Evolutionary conservation across 2,329 filamentous ascomycete species (phyloP), one percentile per base, ranked within the genome.

Genomic region (Fusarium nematophilum): DNA sequence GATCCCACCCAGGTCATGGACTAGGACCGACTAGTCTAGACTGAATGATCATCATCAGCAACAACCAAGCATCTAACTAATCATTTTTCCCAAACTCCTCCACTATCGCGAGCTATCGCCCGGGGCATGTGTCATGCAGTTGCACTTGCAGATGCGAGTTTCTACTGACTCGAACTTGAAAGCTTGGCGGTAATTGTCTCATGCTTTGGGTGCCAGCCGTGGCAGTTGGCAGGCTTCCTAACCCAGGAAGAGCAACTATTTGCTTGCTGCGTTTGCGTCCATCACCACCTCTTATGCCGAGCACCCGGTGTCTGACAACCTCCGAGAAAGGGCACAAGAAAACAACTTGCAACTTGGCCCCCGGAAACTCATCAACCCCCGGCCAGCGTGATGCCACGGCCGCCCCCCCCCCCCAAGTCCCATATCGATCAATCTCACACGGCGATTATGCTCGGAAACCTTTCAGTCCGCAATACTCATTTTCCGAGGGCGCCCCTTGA

Each of bases 11-110:
- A 36, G 21, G 37, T 55, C 17, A 13, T 25, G 26, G 36, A 31
- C 27, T 37, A 29, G 29, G 38, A 55, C 30, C 25, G 44, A 30
- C 46, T 46, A 48, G 43, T 63, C 60, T 63, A 64, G 60, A 64
- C 60, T 53, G 8, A 34, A 30, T 42, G 60, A 64, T 63, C 60
- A 53, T 61, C 60, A 64, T 45, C 15, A 42, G 26, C 25, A 43
- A 42, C 47, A 60, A n/a, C 33, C 45, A 31, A 39, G 43, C 30
- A 33, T 25, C 43, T 36, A 21, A 21, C 21, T 21, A 21, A 21
- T 21, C 14, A 21, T 36, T 17, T 10, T 11, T 36, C 15, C 17
- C 8, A 18, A 34, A 46, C 34, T 21, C 45, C 39, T 39, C 52
- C 40, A 14, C 36, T 59, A 45, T 44, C 33, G 59, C 34, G 45